Evolutionary conservation across 164 flowering plant genomes (phyloP), one percentile per base, ranked within the genome.

Genomic region (Liquidambar formosana): DNA sequence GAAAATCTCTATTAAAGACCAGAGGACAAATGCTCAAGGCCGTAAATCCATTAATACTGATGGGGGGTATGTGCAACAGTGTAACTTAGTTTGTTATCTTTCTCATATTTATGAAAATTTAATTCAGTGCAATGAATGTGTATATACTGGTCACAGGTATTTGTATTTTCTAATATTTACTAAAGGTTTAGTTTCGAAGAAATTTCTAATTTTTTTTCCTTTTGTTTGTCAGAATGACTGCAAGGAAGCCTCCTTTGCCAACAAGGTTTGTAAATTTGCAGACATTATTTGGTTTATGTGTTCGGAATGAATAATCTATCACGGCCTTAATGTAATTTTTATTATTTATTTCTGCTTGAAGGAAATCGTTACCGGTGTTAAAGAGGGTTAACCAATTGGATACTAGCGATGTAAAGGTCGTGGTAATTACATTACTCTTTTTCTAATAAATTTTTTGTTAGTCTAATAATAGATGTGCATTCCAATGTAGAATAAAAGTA

Each of bases 361-460:
- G 88, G 80, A 85, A 70, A 49, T 82, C 88, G 53, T 69, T 83
- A 41, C 83, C 86, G 10, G 80, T 74, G 38, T 12, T 52, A 69
- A 78, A 69, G 75, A 63, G 69, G 64, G 72, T 56, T 46, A 77
- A 51, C 72, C 64, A 61, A 52, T 65, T 38, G 33, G 67, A 63
- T 62, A n/a, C 63, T 46, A 70, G 66, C 65, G 66, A 45, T 46
- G 28, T 45, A 16, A 73, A 76, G 78, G 76, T 73, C 64, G 25
- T 44, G 45, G 10, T 69, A 47, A 48, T 73, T 52, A 2, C 49
- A 38, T 9, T 38, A 9, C 13, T 10, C 58, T 33, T 67, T 48
- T 5, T 28, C 23, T 26, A n/a, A 23, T 41, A 3, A 22, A 0
- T 59, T 23, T 28, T 58, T 1, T 5, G 3, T 28, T 26, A 27